Conservation (phyloP, 1,284 basidiomycete species). For the Microbotryum silenes-acaulis region DNA sequence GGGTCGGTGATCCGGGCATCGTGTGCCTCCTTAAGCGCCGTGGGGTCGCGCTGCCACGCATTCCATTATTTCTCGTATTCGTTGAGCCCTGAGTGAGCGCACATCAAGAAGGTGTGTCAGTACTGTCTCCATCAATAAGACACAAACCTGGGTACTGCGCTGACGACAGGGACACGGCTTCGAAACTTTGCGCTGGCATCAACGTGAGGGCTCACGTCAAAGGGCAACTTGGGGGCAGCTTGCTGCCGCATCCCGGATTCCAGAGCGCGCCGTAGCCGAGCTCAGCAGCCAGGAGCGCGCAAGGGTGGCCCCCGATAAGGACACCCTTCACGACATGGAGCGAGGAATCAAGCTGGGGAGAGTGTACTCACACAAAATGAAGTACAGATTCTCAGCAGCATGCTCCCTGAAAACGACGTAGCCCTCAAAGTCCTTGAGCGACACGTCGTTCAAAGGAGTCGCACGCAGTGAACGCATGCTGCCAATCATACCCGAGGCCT, state of each 20-base stretch:
- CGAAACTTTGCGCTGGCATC: no score
- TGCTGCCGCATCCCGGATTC: no score
- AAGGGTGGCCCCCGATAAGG: no score
- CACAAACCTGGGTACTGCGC: no score
- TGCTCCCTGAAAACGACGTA: constrained; percentile 32
- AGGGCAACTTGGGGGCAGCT: no score
- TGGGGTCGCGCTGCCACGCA: constrained; percentile 10
- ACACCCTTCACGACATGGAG: neutral
- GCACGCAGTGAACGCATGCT: constrained; percentile 20
- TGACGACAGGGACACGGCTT: no score
- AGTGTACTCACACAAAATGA: constrained; percentile 22
- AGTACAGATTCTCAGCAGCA: constrained; percentile 31
- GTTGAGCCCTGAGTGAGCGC: constrained; percentile 16
- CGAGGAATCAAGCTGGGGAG: neutral
- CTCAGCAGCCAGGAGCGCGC: no score
- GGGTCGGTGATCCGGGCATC: constrained; percentile 11
- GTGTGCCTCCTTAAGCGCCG: neutral
- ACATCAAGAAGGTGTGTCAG: neutral
- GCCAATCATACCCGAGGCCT: constrained; percentile 29
- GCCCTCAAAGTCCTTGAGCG: constrained; percentile 32
- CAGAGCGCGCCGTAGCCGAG: no score
- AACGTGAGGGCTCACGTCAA: no score
- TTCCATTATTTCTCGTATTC: constrained; percentile 28
- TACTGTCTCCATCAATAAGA: no score
- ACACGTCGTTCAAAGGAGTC: constrained; percentile 26